These are phyloP conservation scores for Alternaria sp. DNA, from an alignment of 2,329 filamentous ascomycete genomes.

Conservation along the genomic window DNA sequence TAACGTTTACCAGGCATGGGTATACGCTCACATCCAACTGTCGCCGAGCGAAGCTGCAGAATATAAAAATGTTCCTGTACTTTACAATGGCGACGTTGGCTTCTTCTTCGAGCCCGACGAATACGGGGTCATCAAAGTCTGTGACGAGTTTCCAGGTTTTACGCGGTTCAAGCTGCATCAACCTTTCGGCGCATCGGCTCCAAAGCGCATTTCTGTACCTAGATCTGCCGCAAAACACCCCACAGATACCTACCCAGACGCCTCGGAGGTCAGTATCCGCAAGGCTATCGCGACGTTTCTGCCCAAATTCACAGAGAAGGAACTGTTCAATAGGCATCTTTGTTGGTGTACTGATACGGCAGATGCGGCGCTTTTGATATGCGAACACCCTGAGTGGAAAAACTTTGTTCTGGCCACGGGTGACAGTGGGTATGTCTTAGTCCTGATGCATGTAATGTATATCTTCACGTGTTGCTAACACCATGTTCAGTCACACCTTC, in stretches of 20 bases:
- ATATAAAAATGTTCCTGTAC: slow-evolving; percentile 62
- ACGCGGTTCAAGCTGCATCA: slow-evolving; percentile 44
- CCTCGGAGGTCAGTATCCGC: slow-evolving; percentile 53
- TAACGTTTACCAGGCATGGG: slow-evolving; percentile 56
- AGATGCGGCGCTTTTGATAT: slow-evolving; percentile 69
- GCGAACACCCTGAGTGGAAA: slow-evolving; percentile 60
- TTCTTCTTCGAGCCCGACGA: slow-evolving; percentile 63
- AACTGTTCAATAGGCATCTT: slow-evolving; percentile 56
- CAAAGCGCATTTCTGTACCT: slow-evolving; percentile 63
- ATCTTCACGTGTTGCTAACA: neutral
- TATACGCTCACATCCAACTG: slow-evolving; percentile 63
- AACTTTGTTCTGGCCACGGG: slow-evolving; percentile 59
- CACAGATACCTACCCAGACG: slow-evolving; percentile 55
- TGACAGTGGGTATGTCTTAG: slow-evolving; percentile 55
- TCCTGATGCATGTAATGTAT: slow-evolving; percentile 3
- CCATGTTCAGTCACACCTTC: slow-evolving; percentile 54
- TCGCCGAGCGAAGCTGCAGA: slow-evolving; percentile 58
- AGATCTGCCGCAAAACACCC: slow-evolving; percentile 56
- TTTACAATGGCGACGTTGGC: slow-evolving; percentile 60
- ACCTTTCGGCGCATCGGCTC: slow-evolving; percentile 58
- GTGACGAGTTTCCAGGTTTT: slow-evolving; percentile 66
- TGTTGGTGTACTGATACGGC: slow-evolving; percentile 70
- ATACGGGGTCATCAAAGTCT: slow-evolving; percentile 59
- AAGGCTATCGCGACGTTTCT: slow-evolving; percentile 56
- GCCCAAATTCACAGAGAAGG: slow-evolving; percentile 50